These are phyloP conservation scores for Acer negundo DNA, from an alignment of 345 rosid genomes.

Conservation along the genomic window DNA sequence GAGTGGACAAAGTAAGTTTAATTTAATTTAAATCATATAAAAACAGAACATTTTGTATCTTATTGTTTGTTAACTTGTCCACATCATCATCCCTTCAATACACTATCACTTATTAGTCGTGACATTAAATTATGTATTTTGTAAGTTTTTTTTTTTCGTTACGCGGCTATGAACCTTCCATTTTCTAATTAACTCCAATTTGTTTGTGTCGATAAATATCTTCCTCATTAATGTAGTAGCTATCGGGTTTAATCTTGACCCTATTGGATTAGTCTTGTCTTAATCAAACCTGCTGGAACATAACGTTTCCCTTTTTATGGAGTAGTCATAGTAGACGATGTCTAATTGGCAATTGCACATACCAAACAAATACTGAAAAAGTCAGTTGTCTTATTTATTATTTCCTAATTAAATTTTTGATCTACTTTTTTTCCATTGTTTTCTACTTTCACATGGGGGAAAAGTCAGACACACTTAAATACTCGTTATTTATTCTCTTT, in stretches of 20 bases:
- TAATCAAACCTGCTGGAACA: neutral
- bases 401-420: slow-evolving; percentile 1
- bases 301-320: neutral
- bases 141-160: too few relatives aligned
- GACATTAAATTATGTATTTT: too few relatives aligned
- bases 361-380: neutral
- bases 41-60: neutral
- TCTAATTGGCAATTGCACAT: too few relatives aligned
- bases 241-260: too few relatives aligned
- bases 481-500: neutral
- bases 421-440: neutral
- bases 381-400: slow-evolving; percentile 8
- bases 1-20: neutral
- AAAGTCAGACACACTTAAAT: neutral
- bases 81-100: too few relatives aligned
- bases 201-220: too few relatives aligned
- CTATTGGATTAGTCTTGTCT: neutral
- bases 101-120: too few relatives aligned
- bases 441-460: neutral
- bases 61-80: neutral
- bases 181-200: too few relatives aligned
- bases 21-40: neutral
- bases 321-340: neutral
- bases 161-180: too few relatives aligned
- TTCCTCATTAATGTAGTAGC: too few relatives aligned